Base-by-base conservation (phyloP, 257 asterid genomes). In the Cruciata laevipes region DNA sequence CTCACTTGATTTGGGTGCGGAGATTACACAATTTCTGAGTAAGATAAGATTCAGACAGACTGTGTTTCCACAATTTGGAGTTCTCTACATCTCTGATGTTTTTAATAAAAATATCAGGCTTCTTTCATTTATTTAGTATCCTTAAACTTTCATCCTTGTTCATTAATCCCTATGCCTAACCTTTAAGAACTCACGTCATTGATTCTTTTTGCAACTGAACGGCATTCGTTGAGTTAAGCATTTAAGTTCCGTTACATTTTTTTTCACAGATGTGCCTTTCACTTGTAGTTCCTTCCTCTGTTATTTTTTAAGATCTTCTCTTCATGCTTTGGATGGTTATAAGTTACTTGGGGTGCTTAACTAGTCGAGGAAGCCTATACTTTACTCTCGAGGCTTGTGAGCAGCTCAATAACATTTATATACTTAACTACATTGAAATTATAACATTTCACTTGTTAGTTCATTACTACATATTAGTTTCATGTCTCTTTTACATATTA, bases 21-120 rank as follows among this genome's bases (percentile, higher is more conserved):
- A 85, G 66, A 86, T 90, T 71, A 42, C 80, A 62, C 79, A 69
- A 61, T 88, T 88, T 75, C 95, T 80, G 80, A 78, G 95, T 86
- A 82, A 69, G 74, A 35, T 61, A 47, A 67, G 73, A 31, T 61
- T 38, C 68, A 16, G 21, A 53, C 16, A 20, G 71, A 57, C 49
- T 59, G 35, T 31, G 23, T 66, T 27, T 40, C 33, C 64, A 10
- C 13, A 37, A 37, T 21, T 56, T 56, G 16, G 1, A 20, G 20
- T 55, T 17, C 7, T 3, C 14, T 5, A 16, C 17, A 23, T 49
- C 42, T 42, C 24, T 27, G n/a, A 42, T 68, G 55, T 32, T 23
- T 3, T 20, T 35, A 55, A 49, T 66, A 53, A 35, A 11, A 13
- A 13, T 6, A 7, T 37, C 44, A 47, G 25, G 23, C 47, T 11